Base-by-base conservation (phyloP, 2,329 filamentous ascomycete genomes). In the Penicillium sp. region DNA sequence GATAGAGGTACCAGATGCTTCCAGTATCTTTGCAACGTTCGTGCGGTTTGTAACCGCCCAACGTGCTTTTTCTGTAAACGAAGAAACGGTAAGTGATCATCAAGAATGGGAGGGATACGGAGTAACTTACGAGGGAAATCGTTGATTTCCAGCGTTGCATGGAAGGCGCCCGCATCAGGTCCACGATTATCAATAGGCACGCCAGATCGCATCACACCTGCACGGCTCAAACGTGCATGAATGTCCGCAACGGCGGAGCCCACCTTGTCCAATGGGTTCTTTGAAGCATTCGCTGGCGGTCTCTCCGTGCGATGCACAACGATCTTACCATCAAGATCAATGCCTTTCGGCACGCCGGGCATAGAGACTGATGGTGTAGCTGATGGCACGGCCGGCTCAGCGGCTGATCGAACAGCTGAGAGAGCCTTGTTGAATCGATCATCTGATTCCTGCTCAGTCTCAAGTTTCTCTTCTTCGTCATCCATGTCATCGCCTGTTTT, bases 41-140 rank as follows among this genome's bases (percentile, higher is more conserved):
- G 94, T 97, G 64, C 94, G 87, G 75, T 99, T 99, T 40, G 94
- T 99, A 78, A 99, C 94, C 12, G 92, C 93, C 94, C 94, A 99
- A 67, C 94, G 86, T 63, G 94, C 94, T 81, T 97, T 97, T 75
- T 99, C 80, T 82, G 68, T 73, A 71, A 57, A 10, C 1, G 7
- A 51, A 25, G 21, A 5, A 50, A 46, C 37, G 25, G 49, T 62
- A 51, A 68, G 62, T 49, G 42, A 40, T 13, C 41, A 13, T 37
- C 6, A 41, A 33, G 19, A 8, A 50, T 48, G 50, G 37, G n/a
- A 48, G 47, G 15, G 33, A 40, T 2, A 46, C 15, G 19, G 47
- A 12, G 8, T 51, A 64, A 78, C 80, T 77, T 79, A 82, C 80
- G 94, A 35, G 94, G 94, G 77, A 97, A 97, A 77, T 99, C 94